Evolutionary conservation across 331 rosid species (phyloP).

Genomic region (Ulmus americana): DNA sequence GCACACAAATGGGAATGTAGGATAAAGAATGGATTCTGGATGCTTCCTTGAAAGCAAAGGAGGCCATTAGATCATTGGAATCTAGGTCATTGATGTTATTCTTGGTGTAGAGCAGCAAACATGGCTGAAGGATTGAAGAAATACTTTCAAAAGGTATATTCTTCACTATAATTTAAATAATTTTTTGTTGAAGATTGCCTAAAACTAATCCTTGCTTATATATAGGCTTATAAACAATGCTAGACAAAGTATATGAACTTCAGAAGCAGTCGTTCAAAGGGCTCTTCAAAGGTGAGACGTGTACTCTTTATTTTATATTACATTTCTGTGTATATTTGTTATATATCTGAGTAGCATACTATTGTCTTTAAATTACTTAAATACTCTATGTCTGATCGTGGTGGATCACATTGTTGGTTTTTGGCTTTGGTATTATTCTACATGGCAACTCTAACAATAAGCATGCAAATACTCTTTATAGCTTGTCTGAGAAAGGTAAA

Average conservation of each 20-base stretch:
- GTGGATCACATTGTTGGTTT: constrained; percentile 15
- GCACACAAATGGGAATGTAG: constrained; percentile 65
- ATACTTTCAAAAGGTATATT: no score
- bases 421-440: constrained; percentile 11
- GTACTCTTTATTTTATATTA: no score
- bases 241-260: no score
- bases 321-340: no score
- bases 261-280: no score
- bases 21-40: constrained; percentile 68
- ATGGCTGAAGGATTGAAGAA: no score
- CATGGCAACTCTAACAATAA: constrained; percentile 13
- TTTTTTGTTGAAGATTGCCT: no score
- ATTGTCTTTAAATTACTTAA: neutral
- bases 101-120: constrained; percentile 8
- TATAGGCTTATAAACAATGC: no score
- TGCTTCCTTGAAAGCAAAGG: constrained; percentile 68
- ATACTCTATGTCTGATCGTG: constrained; percentile 13
- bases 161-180: no score
- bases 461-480: constrained; percentile 29
- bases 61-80: constrained; percentile 70
- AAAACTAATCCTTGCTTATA: no score
- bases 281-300: no score
- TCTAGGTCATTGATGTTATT: constrained; percentile 40
- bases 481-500: constrained; percentile 49
- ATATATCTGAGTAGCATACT: no score